A percentile compares a stretch with the other conserved stretches of the same genome.
Evolutionary conservation across 2,329 filamentous ascomycete species (phyloP).

Genomic region (Colletotrichum limetticola): DNA sequence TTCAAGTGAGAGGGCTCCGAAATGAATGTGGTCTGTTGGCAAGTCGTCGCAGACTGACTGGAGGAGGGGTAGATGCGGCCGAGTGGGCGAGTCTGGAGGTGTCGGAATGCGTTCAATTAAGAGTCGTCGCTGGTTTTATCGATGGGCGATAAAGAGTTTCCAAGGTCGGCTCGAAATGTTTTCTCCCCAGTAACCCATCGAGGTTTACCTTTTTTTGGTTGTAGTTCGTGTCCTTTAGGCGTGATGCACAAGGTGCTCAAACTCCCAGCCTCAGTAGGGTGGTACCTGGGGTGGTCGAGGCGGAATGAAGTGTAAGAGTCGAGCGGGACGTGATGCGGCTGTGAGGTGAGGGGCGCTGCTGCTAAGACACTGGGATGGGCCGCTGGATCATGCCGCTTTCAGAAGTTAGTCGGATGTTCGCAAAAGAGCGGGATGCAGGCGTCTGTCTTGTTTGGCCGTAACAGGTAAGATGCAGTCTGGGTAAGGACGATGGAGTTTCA

Average conservation of each 20-base stretch:
- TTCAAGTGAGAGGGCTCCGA: not conserved
- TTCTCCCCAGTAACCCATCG: conserved; percentile 19
- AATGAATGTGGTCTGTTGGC: conserved; percentile 2
- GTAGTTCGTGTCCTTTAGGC: not conserved
- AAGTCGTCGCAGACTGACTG: conserved; percentile 9
- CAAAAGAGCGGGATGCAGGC: conserved; percentile 27
- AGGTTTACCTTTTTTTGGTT: not conserved
- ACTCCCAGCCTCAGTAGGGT: no score
- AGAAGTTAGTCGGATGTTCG: conserved; percentile 14
- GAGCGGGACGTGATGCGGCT: not conserved
- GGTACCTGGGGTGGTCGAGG: not conserved
- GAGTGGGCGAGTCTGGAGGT: conserved; percentile 4
- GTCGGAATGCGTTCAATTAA: conserved; percentile 5
- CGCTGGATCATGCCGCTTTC: conserved; percentile 32
- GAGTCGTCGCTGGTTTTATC: conserved; percentile 19
- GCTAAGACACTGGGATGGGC: conserved; percentile 29
- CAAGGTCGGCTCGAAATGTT: conserved; percentile 3
- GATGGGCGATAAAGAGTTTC: conserved; percentile 15
- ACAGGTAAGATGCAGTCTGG: conserved; percentile 22
- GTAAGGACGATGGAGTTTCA: not conserved
- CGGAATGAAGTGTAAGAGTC: conserved; percentile 9
- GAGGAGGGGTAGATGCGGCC: not conserved
- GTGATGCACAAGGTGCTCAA: not conserved
- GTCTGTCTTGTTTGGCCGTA: conserved; percentile 30
- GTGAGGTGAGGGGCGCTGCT: conserved; percentile 4